Percentiles rank a stretch among this genome's conserved stretches.
These are phyloP conservation scores for Fusarium camptoceras DNA, from an alignment of 2,329 filamentous ascomycete species.

Conservation along the genomic window DNA sequence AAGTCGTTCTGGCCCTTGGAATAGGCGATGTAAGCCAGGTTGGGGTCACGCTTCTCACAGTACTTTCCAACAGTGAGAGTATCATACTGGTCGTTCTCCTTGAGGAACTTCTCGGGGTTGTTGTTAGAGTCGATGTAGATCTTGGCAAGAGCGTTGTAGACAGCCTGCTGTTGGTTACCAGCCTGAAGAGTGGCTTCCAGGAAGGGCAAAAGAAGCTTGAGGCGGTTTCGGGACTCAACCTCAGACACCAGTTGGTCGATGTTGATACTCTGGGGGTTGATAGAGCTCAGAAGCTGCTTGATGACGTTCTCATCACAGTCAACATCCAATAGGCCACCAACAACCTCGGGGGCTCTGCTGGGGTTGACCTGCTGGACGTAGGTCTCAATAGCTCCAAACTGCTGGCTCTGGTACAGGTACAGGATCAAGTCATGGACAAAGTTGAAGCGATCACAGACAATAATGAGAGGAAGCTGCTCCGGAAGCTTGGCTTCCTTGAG, in stretches of 20 bases:
- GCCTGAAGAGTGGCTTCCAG: conserved; percentile 89
- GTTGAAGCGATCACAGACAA: conserved; percentile 99
- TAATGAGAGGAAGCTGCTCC: conserved; percentile 95
- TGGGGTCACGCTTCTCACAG: conserved; percentile 98
- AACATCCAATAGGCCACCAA: conserved; percentile 93
- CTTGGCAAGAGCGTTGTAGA: conserved; percentile 97
- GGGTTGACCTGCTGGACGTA: conserved; percentile 99
- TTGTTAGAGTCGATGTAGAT: conserved; percentile 99
- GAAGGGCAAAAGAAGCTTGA: conserved; percentile 96
- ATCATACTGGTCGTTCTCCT: conserved; percentile 97
- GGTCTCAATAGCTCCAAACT: conserved; percentile 98
- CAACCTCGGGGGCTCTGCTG: conserved; percentile 86
- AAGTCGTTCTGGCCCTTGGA: conserved; percentile 97
- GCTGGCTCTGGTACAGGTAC: conserved; percentile 98
- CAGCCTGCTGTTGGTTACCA: conserved; percentile 94
- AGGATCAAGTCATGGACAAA: conserved; percentile 97
- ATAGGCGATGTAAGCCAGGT: conserved; percentile 94
- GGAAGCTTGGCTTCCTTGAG: conserved; percentile 93
- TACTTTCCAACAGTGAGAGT: conserved; percentile 94
- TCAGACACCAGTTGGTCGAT: conserved; percentile 95
- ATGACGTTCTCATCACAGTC: conserved; percentile 98
- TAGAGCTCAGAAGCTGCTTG: conserved; percentile 87
- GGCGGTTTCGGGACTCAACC: conserved; percentile 94
- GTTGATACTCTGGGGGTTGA: conserved; percentile 85
- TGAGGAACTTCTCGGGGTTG: conserved; percentile 96